These are phyloP conservation scores for Trifolium pratense DNA, from an alignment of 306 rosid genomes.

Conservation along the genomic window DNA sequence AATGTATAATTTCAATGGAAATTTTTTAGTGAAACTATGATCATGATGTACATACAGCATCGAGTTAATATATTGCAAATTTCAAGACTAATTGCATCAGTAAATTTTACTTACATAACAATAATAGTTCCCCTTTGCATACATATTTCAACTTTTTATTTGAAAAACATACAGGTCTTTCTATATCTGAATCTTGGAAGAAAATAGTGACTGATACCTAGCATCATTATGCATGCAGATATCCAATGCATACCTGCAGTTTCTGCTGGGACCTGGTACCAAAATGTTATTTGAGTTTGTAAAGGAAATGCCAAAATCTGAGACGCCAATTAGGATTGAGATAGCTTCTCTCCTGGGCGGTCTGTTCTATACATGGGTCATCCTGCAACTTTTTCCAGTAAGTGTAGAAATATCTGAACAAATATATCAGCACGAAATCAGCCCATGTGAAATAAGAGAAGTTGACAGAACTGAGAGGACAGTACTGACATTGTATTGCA, in stretches of 20 bases:
- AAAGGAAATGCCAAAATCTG: slow-evolving; percentile 88
- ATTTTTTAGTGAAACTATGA: slow-evolving; percentile 20
- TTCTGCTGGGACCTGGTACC: slow-evolving; percentile 65
- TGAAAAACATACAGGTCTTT: slow-evolving; percentile 1
- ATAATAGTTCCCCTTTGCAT: slow-evolving; percentile 16
- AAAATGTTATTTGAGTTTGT: slow-evolving; percentile 69
- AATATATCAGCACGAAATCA: slow-evolving; percentile 9
- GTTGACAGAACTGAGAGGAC: slow-evolving; percentile 3
- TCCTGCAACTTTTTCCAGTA: slow-evolving; percentile 90
- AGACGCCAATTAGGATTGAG: slow-evolving; percentile 54
- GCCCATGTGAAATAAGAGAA: slow-evolving; percentile 5
- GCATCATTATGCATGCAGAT: slow-evolving; percentile 51
- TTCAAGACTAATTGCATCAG: slow-evolving; percentile 3
- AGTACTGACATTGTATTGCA: slow-evolving; percentile 1
- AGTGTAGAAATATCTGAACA: slow-evolving; percentile 38
- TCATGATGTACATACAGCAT: slow-evolving; percentile 28
- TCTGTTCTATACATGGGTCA: slow-evolving; percentile 83
- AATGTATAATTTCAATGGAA: slow-evolving; percentile 37
- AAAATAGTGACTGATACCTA: slow-evolving; percentile 36
- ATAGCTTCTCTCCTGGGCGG: slow-evolving; percentile 70
- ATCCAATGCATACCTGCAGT: slow-evolving; percentile 81
- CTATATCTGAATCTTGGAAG: slow-evolving; percentile 35
- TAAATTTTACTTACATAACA: slow-evolving; percentile 15
- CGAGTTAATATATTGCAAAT: slow-evolving; percentile 8
- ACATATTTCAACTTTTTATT: slow-evolving; percentile 22